These are phyloP conservation scores for Rhododendron vialii DNA, from an alignment of 148 eudicot genomes.

Conservation along the genomic window DNA sequence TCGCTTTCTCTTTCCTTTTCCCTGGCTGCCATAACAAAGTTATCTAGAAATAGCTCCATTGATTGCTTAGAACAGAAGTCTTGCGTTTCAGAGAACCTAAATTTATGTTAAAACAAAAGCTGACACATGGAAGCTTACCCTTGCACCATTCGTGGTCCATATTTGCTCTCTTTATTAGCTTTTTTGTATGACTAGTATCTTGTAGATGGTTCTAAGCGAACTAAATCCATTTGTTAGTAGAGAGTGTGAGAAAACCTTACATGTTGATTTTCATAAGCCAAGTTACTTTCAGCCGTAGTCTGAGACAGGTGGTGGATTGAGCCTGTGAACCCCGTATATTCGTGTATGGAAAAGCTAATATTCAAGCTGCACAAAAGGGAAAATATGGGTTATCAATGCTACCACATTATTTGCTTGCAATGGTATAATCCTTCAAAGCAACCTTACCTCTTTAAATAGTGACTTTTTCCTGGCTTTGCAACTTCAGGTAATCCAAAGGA, in stretches of 20 bases:
- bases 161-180: background rate
- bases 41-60: background rate
- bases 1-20: background rate
- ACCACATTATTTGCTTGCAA: background rate
- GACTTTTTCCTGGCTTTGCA: background rate
- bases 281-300: background rate
- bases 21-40: background rate
- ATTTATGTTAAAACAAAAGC: background rate
- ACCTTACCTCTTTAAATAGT: background rate
- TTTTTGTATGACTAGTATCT: background rate
- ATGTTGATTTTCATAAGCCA: conserved; percentile 1
- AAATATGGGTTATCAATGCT: background rate
- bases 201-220: background rate
- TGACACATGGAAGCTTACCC: background rate
- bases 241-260: background rate
- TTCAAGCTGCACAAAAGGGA: background rate
- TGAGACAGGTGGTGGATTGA: background rate
- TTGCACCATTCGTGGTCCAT: background rate
- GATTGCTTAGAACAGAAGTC: background rate
- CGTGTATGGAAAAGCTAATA: background rate
- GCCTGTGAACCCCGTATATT: background rate
- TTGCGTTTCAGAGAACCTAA: background rate
- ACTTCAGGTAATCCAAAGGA: conserved; percentile 50
- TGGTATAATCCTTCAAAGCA: background rate
- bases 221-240: background rate